Base-by-base conservation (phyloP, 139 green algal species). In the Nannochloris sp. region DNA sequence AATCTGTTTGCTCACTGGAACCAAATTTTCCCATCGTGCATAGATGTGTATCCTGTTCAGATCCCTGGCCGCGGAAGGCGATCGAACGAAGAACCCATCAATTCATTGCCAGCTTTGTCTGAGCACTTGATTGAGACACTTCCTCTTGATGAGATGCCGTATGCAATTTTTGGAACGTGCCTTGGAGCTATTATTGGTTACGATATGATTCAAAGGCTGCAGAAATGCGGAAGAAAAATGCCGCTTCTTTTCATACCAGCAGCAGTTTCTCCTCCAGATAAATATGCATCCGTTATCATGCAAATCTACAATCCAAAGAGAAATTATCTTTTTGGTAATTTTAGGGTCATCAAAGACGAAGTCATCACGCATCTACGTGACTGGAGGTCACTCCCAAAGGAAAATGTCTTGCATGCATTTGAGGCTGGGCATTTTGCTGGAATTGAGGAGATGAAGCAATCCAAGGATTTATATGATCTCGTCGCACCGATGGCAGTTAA, bases 41-140 rank as follows among this genome's bases (percentile, higher is more conserved):
- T 81, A 19, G 66, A 81, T 29, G 66, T 81, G 1, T 81, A 73
- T 53, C 75, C 75, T 2, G 59, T 81, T 1, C 72, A 81, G 40
- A 57, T 81, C 4, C 75, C 75, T 7, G 75, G 75, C 5, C 56
- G 75, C 0, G 75, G 75, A 4, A 61, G 75, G 18, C 55, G 71
- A 11, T 44, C 48, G 18, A 50, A 44, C 12, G 71, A 81, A 40
- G 25, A 49, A 1, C 29, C 57, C 27, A 34, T 76, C 21, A 21
- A 24, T 15, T 27, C 53, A 29, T 36, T 76, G 1, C 19, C 25
- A 2, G 21, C 50, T 15, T 37, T 81, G 44, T 65, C 72, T 3
- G 19, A 46, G 10, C n/a, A 50, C 25, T 48, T 81, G 21, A 67
- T 61, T 1, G 8, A 57, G 18, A 44, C 23, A 36, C 55, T 81